Conservation (phyloP, 2,329 filamentous ascomycete species). For the Acephala macrosclerotiorum region DNA sequence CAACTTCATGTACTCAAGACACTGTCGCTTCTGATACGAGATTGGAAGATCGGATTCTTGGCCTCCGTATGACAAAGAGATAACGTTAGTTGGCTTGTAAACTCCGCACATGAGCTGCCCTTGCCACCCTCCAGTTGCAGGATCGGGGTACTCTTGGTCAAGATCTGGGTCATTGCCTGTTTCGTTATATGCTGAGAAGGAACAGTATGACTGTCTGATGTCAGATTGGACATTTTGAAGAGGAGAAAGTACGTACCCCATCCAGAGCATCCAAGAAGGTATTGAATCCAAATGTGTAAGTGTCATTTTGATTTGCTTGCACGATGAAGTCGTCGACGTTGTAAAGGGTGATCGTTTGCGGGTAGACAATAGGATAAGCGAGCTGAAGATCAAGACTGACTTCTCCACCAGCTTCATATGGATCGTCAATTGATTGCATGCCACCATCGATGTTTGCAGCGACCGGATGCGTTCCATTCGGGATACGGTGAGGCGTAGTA, state of each 20-base stretch:
- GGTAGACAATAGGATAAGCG: conserved; percentile 48
- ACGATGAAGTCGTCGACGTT: conserved; percentile 51
- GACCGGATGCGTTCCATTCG: conserved; percentile 42
- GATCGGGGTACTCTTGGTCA: conserved; percentile 40
- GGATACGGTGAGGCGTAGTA: conserved; percentile 34
- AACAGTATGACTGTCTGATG: conserved; percentile 11
- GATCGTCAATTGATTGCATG: conserved; percentile 38
- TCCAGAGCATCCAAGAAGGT: conserved; percentile 54
- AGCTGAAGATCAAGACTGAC: conserved; percentile 46
- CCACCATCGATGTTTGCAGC: conserved; percentile 48
- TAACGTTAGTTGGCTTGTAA: conserved; percentile 57
- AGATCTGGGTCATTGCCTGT: conserved; percentile 19
- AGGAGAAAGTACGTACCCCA: conserved; percentile 37
- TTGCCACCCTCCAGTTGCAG: conserved; percentile 46
- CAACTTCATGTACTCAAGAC: conserved; percentile 68
- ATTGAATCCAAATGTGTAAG: conserved; percentile 51
- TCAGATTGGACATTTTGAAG: not conserved
- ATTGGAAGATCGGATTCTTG: conserved; percentile 67
- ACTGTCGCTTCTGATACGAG: conserved; percentile 57
- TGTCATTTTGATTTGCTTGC: conserved; percentile 43
- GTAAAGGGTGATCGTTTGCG: conserved; percentile 48
- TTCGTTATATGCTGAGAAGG: conserved; percentile 42
- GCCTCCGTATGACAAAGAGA: conserved; percentile 66
- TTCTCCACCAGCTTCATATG: conserved; percentile 41
- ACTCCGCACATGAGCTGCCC: conserved; percentile 45